Percentiles rank a stretch among this genome's conserved stretches.
Conservation (phyloP, 495 filamentous ascomycete species). For the Pyrenula aspistea region DNA sequence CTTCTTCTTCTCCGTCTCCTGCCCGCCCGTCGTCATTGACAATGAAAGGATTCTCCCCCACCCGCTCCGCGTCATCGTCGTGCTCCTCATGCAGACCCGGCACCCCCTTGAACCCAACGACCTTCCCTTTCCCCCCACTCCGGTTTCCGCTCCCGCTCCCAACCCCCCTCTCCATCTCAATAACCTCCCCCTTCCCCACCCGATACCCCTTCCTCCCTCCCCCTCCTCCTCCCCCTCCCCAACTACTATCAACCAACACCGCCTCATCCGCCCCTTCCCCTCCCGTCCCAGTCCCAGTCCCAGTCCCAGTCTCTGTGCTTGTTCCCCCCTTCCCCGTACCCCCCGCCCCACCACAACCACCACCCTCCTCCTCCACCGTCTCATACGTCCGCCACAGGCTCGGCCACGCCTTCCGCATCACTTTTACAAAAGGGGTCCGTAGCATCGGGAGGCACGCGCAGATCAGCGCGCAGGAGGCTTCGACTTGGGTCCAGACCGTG, state of each 20-base stretch:
- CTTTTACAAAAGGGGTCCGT: constrained; percentile 12
- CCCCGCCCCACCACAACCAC: not conserved
- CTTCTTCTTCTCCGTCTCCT: no score
- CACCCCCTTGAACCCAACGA: no score
- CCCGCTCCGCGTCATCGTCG: no score
- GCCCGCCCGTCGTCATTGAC: no score
- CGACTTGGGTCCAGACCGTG: constrained; percentile 33
- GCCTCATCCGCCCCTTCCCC: no score
- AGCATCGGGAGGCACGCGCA: constrained; percentile 33
- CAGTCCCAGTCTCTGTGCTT: no score
- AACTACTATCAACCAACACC: no score
- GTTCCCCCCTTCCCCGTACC: not conserved
- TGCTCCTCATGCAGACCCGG: no score
- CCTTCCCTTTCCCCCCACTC: no score
- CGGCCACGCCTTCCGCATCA: not conserved
- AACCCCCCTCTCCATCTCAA: not conserved
- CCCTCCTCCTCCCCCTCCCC: not conserved
- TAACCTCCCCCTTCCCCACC: not conserved
- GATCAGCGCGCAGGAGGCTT: constrained; percentile 31
- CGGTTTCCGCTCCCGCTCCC: no score
- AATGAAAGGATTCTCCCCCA: no score
- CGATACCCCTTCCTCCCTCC: not conserved
- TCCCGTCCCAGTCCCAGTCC: no score
- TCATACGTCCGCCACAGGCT: not conserved
- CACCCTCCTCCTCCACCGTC: not conserved